Evolutionary conservation across 371 early-diverging fungal species (phyloP).

Genomic region (Chytridium lagenaria): DNA sequence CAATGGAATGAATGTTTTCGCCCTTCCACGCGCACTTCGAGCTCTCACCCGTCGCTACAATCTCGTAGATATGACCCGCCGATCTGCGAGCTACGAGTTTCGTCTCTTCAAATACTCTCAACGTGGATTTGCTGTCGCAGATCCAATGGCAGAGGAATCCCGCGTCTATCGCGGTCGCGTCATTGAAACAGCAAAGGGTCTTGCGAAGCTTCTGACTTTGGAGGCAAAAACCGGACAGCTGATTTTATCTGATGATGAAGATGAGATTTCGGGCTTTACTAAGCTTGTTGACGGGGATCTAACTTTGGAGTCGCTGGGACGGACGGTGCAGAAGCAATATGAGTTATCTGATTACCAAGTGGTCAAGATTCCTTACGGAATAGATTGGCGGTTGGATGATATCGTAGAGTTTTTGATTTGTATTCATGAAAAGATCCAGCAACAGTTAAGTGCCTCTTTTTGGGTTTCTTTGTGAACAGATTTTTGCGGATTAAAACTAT

Average conservation of each 20-base stretch:
- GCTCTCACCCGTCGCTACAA: constrained; percentile 29
- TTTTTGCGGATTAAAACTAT: not conserved
- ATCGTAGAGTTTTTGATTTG: not conserved
- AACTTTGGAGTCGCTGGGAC: constrained; percentile 3
- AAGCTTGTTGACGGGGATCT: constrained; percentile 9
- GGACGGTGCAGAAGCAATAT: not conserved
- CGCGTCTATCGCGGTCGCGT: not conserved
- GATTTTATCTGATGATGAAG: not conserved
- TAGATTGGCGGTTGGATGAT: constrained; percentile 23
- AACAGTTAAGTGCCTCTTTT: constrained; percentile 4
- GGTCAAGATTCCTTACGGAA: constrained; percentile 22
- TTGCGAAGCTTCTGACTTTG: constrained; percentile 21
- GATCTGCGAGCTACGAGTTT: constrained; percentile 36
- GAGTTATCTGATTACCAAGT: constrained; percentile 16
- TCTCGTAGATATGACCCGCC: constrained; percentile 35
- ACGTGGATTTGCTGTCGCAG: constrained; percentile 31
- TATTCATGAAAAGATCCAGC: not conserved
- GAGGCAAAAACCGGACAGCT: constrained; percentile 9
- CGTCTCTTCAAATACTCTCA: constrained; percentile 37
- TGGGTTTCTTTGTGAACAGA: not conserved
- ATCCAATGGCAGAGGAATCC: constrained; percentile 11
- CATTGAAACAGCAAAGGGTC: not conserved
- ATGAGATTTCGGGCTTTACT: not conserved
- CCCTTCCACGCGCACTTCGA: constrained; percentile 24
- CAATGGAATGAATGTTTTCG: constrained; percentile 32